Evolutionary conservation across 352 stramenopile species (phyloP).

Genomic region (Globisporangium camurandrum): DNA sequence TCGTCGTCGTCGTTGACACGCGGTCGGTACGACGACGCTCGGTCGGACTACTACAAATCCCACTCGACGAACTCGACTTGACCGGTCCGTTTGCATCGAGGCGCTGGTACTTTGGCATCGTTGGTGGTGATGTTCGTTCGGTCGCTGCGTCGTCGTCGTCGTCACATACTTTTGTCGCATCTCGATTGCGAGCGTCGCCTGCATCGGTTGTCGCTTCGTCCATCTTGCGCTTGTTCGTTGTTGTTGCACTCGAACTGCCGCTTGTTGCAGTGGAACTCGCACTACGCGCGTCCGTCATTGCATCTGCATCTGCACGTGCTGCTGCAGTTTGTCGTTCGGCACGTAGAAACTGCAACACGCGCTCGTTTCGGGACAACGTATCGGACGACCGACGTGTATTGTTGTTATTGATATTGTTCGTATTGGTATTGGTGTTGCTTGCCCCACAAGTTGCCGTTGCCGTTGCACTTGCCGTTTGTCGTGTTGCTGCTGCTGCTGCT

Average conservation of each 20-base stretch:
- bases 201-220: too few relatives aligned
- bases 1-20: conserved; percentile 23
- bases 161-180: conserved; percentile 9
- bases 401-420: background rate
- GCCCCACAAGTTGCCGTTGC: background rate
- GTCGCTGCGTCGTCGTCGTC: conserved; percentile 11
- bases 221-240: conserved; percentile 60
- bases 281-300: conserved; percentile 19
- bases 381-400: conserved; percentile 25
- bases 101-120: conserved; percentile 42
- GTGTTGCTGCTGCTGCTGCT: background rate
- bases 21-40: too few relatives aligned
- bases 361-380: conserved; percentile 43
- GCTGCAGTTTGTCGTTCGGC: too few relatives aligned
- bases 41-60: conserved; percentile 33
- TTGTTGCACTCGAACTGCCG: conserved; percentile 8
- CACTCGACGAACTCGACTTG: conserved; percentile 38
- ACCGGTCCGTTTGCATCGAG: conserved; percentile 25
- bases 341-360: conserved; percentile 47
- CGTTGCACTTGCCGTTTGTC: background rate
- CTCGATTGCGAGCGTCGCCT: conserved; percentile 15
- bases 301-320: background rate
- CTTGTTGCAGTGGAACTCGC: background rate
- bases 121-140: too few relatives aligned
- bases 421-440: too few relatives aligned